Base-by-base conservation (phyloP, 306 rosid species). In the Canavalia ensiformis region DNA sequence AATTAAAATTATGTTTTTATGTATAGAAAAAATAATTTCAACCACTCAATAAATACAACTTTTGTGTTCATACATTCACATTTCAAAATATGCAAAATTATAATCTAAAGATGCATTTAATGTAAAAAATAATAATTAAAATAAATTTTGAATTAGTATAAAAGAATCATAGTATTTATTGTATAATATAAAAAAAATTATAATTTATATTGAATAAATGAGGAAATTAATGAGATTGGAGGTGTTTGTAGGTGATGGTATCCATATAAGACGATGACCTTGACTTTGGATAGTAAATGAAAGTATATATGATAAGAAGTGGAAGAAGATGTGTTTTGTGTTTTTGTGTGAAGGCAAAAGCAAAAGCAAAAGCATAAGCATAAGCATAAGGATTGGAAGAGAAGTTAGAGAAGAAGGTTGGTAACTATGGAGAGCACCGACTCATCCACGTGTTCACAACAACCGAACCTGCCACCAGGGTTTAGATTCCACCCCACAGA, bases 391-490 rank as follows among this genome's bases (percentile, higher is more conserved):
- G 69, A 39, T 34, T 34, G 41, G 11, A 73, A 72, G 63, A 64
- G 29, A 33, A 42, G 45, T 64, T 56, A 52, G 60, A 63, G 51
- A 60, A 18, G 30, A 13, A 72, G n/a, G 31, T 34, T 1, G 12
- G 47, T 25, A 41, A 39, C 37, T 33, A 92, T 92, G 97, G 95
- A 90, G 76, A 89, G 90, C 86, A 89, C 92, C 9, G 89, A 90
- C 74, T 90, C 94, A 1, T 89, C 91, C 7, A 75, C 78, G 0
- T 82, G 83, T 7, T 84, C 90, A 0, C 88, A 86, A 0, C 89
- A 79, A 70, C 97, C 95, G 5, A 88, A 89, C 59, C 90, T 92
- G 2, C 95, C 97, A 29, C 95, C 95, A 2, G 97, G 97, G 4
- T 92, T 92, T 41, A 50, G 71, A 5, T 65, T 65, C 71, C 71